These are phyloP conservation scores for Allium fistulosum DNA, from an alignment of 106 monocot species.

Conservation along the genomic window DNA sequence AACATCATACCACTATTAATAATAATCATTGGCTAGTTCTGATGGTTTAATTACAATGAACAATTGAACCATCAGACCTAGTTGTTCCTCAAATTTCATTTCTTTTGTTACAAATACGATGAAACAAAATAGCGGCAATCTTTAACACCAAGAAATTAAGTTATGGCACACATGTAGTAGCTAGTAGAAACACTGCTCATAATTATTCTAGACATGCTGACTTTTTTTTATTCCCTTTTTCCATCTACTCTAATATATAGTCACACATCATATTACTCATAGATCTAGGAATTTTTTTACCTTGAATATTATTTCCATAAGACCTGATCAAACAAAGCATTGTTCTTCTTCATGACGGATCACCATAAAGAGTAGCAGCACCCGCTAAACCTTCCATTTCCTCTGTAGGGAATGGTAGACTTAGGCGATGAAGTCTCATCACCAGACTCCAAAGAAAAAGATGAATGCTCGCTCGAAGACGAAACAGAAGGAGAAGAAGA, in stretches of 20 bases:
- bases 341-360: background rate
- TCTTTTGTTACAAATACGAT: too few species aligned
- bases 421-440: slow-evolving; percentile 10
- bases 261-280: too few species aligned
- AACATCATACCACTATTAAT: too few species aligned
- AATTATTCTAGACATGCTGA: background rate
- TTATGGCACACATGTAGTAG: background rate
- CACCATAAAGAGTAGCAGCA: slow-evolving; percentile 1
- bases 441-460: slow-evolving; percentile 4
- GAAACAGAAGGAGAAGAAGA: background rate
- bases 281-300: background rate
- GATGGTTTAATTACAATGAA: too few species aligned
- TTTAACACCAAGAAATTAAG: background rate
- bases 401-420: slow-evolving; percentile 5
- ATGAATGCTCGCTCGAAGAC: background rate
- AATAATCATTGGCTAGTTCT: too few species aligned
- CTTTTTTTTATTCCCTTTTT: background rate
- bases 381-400: background rate
- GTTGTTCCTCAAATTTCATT: too few species aligned
- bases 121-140: too few species aligned
- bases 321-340: slow-evolving; percentile 1
- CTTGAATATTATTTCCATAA: background rate
- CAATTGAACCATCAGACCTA: too few species aligned
- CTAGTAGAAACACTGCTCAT: background rate
- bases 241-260: too few species aligned